These are phyloP conservation scores for Boehmeria nivea DNA, from an alignment of 306 rosid genomes.

Conservation along the genomic window DNA sequence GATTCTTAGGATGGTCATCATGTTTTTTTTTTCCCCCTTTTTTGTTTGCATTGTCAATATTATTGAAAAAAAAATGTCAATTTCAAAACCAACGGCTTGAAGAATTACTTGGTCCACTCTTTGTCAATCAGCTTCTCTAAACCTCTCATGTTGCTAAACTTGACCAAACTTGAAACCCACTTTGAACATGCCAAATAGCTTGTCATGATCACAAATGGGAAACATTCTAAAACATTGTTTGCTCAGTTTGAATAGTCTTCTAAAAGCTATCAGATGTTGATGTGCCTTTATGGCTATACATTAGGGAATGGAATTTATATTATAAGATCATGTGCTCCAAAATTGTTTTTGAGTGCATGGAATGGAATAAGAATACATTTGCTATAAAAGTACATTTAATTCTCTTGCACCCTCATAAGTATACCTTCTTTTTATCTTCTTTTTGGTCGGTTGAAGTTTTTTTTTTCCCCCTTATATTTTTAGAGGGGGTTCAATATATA, in stretches of 20 bases:
- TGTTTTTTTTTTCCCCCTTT: too few species aligned
- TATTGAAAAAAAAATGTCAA: not conserved
- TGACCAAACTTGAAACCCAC: too few species aligned
- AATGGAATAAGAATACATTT: not conserved
- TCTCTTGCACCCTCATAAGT: not conserved
- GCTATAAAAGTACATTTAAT: not conserved
- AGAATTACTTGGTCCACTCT: conserved; percentile 4
- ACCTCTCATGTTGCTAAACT: not conserved
- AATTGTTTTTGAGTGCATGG: not conserved
- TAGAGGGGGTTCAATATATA: too few species aligned
- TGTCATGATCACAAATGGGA: conserved; percentile 1
- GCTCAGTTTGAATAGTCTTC: not conserved
- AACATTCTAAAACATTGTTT: not conserved
- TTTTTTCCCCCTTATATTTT: too few species aligned
- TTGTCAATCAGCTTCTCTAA: not conserved
- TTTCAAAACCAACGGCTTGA: not conserved
- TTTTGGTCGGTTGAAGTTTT: not conserved
- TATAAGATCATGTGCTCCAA: not conserved
- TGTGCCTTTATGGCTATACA: not conserved
- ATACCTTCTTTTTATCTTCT: not conserved
- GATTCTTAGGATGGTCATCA: too few species aligned
- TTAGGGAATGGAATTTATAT: not conserved
- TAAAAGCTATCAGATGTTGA: not conserved
- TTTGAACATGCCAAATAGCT: too few species aligned
- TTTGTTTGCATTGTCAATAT: too few species aligned